Evolutionary conservation across 2,329 filamentous ascomycete species (phyloP), one percentile per base, ranked within the genome.

Genomic region (Cladosporium sp.): DNA sequence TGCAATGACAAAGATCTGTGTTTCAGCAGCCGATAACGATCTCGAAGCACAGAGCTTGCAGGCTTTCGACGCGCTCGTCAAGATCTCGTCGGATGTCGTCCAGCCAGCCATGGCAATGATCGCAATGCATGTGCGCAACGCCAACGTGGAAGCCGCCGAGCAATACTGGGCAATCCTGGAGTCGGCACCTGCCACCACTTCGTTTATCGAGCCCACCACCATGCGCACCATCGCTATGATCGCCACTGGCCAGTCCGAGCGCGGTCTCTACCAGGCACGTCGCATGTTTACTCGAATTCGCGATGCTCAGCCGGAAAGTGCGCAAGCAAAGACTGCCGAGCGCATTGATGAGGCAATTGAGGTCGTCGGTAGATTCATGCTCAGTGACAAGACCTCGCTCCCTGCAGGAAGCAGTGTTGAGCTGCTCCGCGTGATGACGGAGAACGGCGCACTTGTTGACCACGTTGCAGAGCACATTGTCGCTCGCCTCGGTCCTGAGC

Each of bases 221-320:
- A 96, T 97, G 91, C 96, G 93, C 68, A 85, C 89, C 13, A 85
- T 96, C 58, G 90, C 91, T 48, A 80, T 97, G 72, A 88, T 97
- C 69, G 89, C 90, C 55, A 90, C 89, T 61, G 91, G 91, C 40
- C 87, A 91, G 67, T 83, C 92, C 49, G 85, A 87, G n/a, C 90
- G 93, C 68, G 94, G 88, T 50, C 75, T 97, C 58, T 78, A 81
- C 12, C 85, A 94, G 70, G 87, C 89, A 9, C 89, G 94, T 65
- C 79, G 86, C 68, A 95, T 96, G 90, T 96, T 97, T 73, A 80
- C 87, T 69, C 86, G 89, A 60, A 91, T 97, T 65, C 87, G 89
- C 59, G 82, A 84, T 58, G 78, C 82, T 20, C 79, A 81, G 51
- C 70, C 75, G 19, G 78, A 80, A 57, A 72, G 78, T 20, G 68